Evolutionary conservation across 2,329 filamentous ascomycete species (phyloP).

Genomic region (Trichocomaceae sp.): DNA sequence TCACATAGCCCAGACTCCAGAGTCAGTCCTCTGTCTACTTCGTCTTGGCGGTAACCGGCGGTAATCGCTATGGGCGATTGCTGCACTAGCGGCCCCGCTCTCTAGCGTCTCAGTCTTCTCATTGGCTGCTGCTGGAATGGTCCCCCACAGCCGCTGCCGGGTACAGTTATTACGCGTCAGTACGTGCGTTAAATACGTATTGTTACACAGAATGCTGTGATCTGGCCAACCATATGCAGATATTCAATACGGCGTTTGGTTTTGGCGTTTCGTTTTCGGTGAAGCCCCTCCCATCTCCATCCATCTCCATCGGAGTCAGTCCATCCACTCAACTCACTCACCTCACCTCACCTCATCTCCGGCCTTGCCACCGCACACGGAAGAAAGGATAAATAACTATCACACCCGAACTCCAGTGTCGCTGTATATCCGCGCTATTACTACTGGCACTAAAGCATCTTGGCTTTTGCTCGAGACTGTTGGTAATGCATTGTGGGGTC

Average conservation of each 20-base stretch:
- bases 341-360: neutral
- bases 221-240: neutral
- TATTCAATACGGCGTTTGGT: neutral
- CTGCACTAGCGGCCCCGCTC: neutral
- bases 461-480: neutral
- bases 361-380: neutral
- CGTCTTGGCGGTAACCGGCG: neutral
- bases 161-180: neutral
- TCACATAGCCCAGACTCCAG: no score
- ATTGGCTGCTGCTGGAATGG: neutral
- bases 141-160: neutral
- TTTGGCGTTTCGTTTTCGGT: neutral
- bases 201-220: neutral
- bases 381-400: neutral
- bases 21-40: no score
- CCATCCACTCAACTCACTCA: neutral
- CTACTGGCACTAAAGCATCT: neutral
- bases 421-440: neutral
- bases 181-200: neutral
- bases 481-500: conserved; percentile 15
- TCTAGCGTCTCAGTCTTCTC: neutral
- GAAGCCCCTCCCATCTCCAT: conserved; percentile 4
- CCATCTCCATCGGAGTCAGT: conserved; percentile 2
- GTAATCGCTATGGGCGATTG: neutral
- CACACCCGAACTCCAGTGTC: neutral